phyloP scores from a whole-genome alignment of 2,329 filamentous ascomycete species.

The Colletotrichum tofieldiae region DNA sequence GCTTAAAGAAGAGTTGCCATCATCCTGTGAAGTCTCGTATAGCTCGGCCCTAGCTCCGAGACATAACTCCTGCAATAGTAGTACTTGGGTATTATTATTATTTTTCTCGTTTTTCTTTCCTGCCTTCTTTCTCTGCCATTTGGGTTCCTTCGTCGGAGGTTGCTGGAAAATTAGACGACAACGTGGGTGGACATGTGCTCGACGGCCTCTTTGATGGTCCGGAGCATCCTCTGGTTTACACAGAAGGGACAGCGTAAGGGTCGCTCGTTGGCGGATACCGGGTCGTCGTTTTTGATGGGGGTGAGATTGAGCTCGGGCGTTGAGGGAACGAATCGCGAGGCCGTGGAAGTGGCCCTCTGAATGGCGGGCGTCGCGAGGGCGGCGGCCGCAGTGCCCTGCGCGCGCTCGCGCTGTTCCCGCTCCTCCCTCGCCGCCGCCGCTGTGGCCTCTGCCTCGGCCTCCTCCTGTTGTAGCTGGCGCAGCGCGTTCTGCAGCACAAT shows the following conservation, averaged over 20 bases:
- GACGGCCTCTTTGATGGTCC: conserved; percentile 73
- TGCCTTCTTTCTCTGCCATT: not conserved
- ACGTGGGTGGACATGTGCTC: conserved; percentile 76
- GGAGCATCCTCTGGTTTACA: conserved; percentile 73
- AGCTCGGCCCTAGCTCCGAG: not conserved
- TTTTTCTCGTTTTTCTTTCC: no score
- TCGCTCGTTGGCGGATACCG: conserved; percentile 62
- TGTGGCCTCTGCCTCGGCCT: conserved; percentile 71
- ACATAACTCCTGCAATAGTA: not conserved
- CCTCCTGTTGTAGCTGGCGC: conserved; percentile 71
- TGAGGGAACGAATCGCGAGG: conserved; percentile 43
- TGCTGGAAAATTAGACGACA: conserved; percentile 60
- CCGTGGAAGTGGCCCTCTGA: conserved; percentile 42
- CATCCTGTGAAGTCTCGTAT: not conserved
- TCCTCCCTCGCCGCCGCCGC: conserved; percentile 69
- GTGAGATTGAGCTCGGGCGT: conserved; percentile 66
- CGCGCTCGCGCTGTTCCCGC: conserved; percentile 60
- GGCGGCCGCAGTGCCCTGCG: conserved; percentile 47
- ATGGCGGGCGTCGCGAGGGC: conserved; percentile 47
- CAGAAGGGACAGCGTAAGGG: conserved; percentile 74
- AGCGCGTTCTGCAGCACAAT: conserved; percentile 73
- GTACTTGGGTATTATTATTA: conserved; percentile 28
- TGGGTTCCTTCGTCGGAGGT: not conserved
- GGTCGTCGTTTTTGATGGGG: conserved; percentile 67
- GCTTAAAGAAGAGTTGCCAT: not conserved